phyloP scores from a whole-genome alignment of 2,329 filamentous ascomycete species.

The Zasmidium angulare region DNA sequence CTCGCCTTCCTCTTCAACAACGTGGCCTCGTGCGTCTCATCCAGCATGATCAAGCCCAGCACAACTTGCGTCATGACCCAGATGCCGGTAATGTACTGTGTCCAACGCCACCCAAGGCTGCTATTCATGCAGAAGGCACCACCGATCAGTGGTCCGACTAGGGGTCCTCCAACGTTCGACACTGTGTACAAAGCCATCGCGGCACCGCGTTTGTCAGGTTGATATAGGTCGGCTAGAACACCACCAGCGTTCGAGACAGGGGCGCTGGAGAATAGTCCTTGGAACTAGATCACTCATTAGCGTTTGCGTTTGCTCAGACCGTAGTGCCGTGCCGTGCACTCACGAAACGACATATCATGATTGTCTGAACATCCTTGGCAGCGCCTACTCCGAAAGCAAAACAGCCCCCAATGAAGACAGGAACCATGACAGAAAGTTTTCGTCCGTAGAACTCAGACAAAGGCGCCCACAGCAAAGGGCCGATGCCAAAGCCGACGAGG shows the following conservation, averaged over 20 bases:
- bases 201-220: constrained; percentile 33
- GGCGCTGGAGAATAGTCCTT: constrained; percentile 42
- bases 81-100: constrained; percentile 42
- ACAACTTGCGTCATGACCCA: constrained; percentile 12
- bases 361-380: constrained; percentile 32
- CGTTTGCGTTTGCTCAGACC: background rate
- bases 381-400: constrained; percentile 46
- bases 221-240: constrained; percentile 42
- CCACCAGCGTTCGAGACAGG: constrained; percentile 42
- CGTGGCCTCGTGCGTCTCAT: constrained; percentile 36
- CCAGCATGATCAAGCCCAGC: constrained; percentile 33
- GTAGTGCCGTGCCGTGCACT: background rate
- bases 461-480: constrained; percentile 30
- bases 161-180: constrained; percentile 33
- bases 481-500: background rate
- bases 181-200: constrained; percentile 37
- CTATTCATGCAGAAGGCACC: constrained; percentile 37
- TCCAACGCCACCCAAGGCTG: constrained; percentile 44
- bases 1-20: background rate
- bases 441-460: constrained; percentile 44
- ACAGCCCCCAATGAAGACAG: constrained; percentile 40
- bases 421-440: constrained; percentile 40
- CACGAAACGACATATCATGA: constrained; percentile 41
- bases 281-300: constrained; percentile 26
- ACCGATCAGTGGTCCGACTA: constrained; percentile 40